These are phyloP conservation scores for Magnusiomyces fungicola DNA, from an alignment of 1,139 yeast species.

Conservation along the genomic window DNA sequence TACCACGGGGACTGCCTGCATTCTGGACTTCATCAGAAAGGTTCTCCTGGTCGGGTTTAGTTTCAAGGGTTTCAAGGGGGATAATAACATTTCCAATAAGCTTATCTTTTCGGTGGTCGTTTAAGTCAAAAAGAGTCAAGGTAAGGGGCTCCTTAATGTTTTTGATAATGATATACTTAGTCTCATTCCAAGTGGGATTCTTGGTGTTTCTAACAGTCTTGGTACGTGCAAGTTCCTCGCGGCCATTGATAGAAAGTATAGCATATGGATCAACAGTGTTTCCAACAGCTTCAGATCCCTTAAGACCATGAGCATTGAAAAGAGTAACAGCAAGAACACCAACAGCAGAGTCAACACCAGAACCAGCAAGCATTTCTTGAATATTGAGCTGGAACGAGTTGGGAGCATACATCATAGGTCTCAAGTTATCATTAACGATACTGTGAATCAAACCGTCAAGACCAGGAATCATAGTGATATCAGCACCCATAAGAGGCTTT, in stretches of 20 bases:
- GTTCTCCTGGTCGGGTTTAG: slow-evolving; percentile 46
- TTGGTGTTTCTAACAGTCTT: slow-evolving; percentile 56
- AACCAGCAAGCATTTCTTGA: slow-evolving; percentile 84
- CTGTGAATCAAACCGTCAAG: slow-evolving; percentile 71
- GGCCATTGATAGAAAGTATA: slow-evolving; percentile 42
- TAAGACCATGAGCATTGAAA: slow-evolving; percentile 59
- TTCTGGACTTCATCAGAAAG: slow-evolving; percentile 54
- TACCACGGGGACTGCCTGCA: slow-evolving; percentile 76
- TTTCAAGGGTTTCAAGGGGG: slow-evolving; percentile 59
- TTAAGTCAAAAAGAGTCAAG: slow-evolving; percentile 62
- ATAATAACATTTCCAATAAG: slow-evolving; percentile 69
- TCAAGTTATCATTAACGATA: slow-evolving; percentile 77
- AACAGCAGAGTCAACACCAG: slow-evolving; percentile 69
- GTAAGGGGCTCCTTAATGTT: slow-evolving; percentile 76
- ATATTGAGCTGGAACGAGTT: slow-evolving; percentile 87
- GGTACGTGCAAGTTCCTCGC: slow-evolving; percentile 57
- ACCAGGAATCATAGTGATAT: slow-evolving; percentile 80
- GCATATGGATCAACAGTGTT: slow-evolving; percentile 88
- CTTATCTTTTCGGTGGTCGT: slow-evolving; percentile 74
- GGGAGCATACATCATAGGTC: slow-evolving; percentile 82
- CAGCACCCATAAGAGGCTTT: slow-evolving; percentile 69
- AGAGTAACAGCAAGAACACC: slow-evolving; percentile 75
- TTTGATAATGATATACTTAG: slow-evolving; percentile 57
- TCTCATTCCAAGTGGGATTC: slow-evolving; percentile 80
- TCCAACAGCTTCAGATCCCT: slow-evolving; percentile 59